Conservation (phyloP, 2,329 filamentous ascomycete genomes). For the Bipolaris victoriae region DNA sequence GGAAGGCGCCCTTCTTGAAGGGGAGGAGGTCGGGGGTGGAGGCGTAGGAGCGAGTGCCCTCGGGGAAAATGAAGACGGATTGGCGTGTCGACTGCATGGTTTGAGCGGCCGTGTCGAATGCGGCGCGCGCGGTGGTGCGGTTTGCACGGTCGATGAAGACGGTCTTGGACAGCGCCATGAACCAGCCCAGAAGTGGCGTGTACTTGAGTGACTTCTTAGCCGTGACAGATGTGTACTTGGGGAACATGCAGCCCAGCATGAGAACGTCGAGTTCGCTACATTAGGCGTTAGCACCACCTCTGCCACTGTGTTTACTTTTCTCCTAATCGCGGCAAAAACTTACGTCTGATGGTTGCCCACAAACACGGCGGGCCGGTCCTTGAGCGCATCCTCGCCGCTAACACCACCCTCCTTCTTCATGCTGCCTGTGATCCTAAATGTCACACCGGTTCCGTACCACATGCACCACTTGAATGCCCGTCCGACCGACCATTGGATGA, state of each 20-base stretch:
- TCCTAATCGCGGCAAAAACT: slow-evolving; percentile 23
- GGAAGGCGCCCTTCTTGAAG: slow-evolving; percentile 99
- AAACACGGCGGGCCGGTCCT: slow-evolving; percentile 78
- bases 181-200: slow-evolving; percentile 89
- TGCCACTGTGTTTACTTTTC: background rate
- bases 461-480: slow-evolving; percentile 82
- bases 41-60: slow-evolving; percentile 91
- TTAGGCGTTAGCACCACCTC: slow-evolving; percentile 19
- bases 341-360: slow-evolving; percentile 90
- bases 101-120: slow-evolving; percentile 81
- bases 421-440: slow-evolving; percentile 68
- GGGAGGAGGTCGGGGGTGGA: slow-evolving; percentile 80
- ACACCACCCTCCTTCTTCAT: slow-evolving; percentile 39
- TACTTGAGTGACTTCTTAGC: slow-evolving; percentile 84
- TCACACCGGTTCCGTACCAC: slow-evolving; percentile 75
- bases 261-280: slow-evolving; percentile 82
- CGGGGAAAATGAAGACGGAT: slow-evolving; percentile 86
- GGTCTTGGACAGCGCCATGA: slow-evolving; percentile 81
- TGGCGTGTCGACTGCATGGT: slow-evolving; percentile 72
- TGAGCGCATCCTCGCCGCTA: slow-evolving; percentile 42
- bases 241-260: slow-evolving; percentile 88
- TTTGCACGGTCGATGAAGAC: slow-evolving; percentile 96
- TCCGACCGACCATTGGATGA: slow-evolving; percentile 84
- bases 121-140: slow-evolving; percentile 77
- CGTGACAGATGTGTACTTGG: slow-evolving; percentile 88